Base-by-base conservation (phyloP, 805 yeast species). In the Candida ulmi region DNA sequence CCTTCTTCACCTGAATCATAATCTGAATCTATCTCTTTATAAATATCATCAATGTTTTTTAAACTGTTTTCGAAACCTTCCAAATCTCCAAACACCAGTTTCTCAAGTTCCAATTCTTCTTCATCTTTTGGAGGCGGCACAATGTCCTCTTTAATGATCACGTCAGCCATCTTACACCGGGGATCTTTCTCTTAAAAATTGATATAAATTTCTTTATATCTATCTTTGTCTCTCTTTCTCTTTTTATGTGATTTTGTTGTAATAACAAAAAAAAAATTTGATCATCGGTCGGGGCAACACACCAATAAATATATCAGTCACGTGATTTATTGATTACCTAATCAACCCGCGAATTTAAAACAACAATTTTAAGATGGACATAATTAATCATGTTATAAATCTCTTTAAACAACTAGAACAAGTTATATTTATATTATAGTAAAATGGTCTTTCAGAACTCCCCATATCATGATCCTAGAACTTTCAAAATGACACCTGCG, bases 401-500 rank as follows among this genome's bases (percentile, higher is more conserved):
- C 11, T 26, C n/a, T 11, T 26, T 8, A 9, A 9, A 6, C 6
- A 21, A 21, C 6, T 9, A 9, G 24, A 8, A 26, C 28, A 29
- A 8, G 12, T 5, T 17, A 32, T 8, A 32, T 12, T 5, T 11
- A 26, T 9, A 26, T 8, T 11, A 13, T 11, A 26, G 15, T 17
- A 28, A 40, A 23, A 50, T 43, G 48, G 45, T 41, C 5, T 39
- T 46, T 25, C 49, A 45, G 45, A 66, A 65, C 17, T 68, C 76
- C 4, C 68, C 62, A 36, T 74, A 76, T 55, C 75, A 73, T 39
- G 86, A 84, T 60, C 83, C 79, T 28, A 66, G 68, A 47, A 84
- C 90, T 26, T 83, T 76, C 63, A 82, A 82, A 56, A 88, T 88
- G 91, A 86, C 96, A 1, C 96, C 96, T 13, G 96, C 96, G 6